Conservation (phyloP, 345 rosid species). For the Melastoma malabathricum region DNA sequence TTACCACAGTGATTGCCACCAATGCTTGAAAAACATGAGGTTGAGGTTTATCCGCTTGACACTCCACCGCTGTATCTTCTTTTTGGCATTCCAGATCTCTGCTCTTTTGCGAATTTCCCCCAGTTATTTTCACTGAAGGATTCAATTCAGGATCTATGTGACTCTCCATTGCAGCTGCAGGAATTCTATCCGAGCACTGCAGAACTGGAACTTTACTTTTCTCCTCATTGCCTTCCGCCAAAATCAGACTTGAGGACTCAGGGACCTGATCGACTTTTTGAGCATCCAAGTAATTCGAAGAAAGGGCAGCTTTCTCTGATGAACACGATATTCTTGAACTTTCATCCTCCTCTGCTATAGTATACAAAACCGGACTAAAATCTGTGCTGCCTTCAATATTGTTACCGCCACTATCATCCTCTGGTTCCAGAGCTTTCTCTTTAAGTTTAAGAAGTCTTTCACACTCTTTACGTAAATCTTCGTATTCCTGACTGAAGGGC, state of each 20-base stretch:
- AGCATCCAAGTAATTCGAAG: background rate
- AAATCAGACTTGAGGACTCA: slow-evolving; percentile 1
- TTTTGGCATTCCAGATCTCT: background rate
- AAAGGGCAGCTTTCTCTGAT: slow-evolving; percentile 1
- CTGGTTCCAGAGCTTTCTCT: slow-evolving; percentile 25
- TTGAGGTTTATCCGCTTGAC: slow-evolving; percentile 5
- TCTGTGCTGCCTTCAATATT: slow-evolving; percentile 25
- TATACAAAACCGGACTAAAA: slow-evolving; percentile 35
- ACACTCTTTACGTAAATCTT: slow-evolving; percentile 51
- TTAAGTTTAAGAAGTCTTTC: slow-evolving; percentile 20
- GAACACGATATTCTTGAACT: slow-evolving; percentile 8
- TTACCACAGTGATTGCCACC: no score
- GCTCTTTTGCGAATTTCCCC: background rate
- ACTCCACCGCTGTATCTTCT: background rate
- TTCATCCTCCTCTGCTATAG: slow-evolving; percentile 23
- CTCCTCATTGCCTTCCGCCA: background rate
- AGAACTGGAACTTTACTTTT: slow-evolving; percentile 2
- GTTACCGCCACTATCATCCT: slow-evolving; percentile 25
- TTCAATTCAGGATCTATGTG: slow-evolving; percentile 1
- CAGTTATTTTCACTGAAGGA: background rate
- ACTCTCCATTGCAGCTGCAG: slow-evolving; percentile 7
- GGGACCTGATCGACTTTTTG: background rate
- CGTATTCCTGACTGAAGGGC: slow-evolving; percentile 50
- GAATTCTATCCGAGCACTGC: slow-evolving; percentile 10
- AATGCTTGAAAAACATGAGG: background rate